Conservation (phyloP, 2,329 filamentous ascomycete genomes). For the Botrytis galanthina region DNA sequence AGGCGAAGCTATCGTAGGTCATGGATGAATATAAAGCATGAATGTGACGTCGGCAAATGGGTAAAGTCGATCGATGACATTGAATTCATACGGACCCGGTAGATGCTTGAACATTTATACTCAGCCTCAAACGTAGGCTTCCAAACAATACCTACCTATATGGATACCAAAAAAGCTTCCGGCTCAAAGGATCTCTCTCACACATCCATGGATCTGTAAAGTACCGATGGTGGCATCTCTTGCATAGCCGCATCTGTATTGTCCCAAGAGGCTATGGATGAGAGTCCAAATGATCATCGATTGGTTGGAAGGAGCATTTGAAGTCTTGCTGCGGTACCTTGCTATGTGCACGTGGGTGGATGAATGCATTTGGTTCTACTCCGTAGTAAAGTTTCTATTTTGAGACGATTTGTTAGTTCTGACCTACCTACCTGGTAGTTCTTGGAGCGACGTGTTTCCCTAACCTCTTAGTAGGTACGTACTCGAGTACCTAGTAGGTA, state of each 20-base stretch:
- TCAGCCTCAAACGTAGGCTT: slow-evolving; percentile 6
- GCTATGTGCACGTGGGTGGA: background rate
- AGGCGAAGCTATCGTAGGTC: background rate
- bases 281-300: background rate
- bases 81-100: background rate
- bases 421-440: background rate
- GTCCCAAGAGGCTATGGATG: background rate
- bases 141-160: too few species aligned
- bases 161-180: background rate
- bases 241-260: background rate
- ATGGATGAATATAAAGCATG: background rate
- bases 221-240: background rate
- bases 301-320: background rate
- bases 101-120: background rate
- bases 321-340: background rate
- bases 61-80: background rate
- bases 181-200: background rate
- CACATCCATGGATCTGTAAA: background rate
- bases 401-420: background rate
- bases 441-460: background rate
- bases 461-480: background rate
- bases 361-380: background rate
- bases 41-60: background rate
- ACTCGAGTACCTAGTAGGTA: too few species aligned
- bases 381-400: slow-evolving; percentile 1